phyloP scores from a whole-genome alignment of 768 basidiomycete species.

The Lactarius indigo region DNA sequence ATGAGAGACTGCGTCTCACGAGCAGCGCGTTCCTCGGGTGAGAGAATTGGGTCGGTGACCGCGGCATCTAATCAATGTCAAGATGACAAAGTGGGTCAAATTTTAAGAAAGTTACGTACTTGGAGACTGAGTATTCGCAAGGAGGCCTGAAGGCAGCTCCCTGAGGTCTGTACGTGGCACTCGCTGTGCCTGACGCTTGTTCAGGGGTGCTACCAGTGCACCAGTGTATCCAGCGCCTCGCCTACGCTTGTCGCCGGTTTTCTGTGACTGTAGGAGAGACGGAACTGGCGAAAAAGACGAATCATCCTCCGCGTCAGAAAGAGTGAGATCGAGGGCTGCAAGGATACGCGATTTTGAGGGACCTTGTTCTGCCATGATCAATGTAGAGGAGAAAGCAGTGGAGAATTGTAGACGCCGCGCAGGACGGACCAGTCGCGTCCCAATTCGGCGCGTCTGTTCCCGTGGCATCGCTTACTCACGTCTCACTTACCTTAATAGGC shows the following conservation, averaged over 20 bases:
- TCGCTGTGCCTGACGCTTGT: constrained; percentile 14
- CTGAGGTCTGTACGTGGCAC: background rate
- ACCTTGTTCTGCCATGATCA: constrained; percentile 7
- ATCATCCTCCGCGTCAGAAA: background rate
- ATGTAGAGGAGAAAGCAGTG: background rate
- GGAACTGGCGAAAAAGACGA: background rate
- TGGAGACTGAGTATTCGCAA: constrained; percentile 17
- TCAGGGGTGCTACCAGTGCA: background rate
- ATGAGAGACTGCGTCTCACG: constrained; percentile 10
- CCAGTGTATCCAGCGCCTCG: constrained; percentile 5
- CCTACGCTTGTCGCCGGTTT: constrained; percentile 16
- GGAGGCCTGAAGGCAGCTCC: constrained; percentile 18
- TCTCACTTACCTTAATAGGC: background rate
- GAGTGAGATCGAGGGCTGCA: constrained; percentile 23
- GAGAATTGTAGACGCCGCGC: background rate
- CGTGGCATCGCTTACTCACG: constrained; percentile 2
- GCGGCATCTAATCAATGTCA: constrained; percentile 5
- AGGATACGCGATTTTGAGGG: constrained; percentile 24
- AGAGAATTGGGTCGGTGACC: constrained; percentile 9
- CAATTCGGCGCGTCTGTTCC: constrained; percentile 8
- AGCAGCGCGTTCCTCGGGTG: constrained; percentile 12
- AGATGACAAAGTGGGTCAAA: background rate
- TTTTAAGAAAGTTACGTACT: background rate
- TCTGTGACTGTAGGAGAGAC: background rate
- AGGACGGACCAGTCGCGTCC: background rate